Conservation (phyloP, 2,329 filamentous ascomycete genomes). For the Scedosporium minutisporum region DNA sequence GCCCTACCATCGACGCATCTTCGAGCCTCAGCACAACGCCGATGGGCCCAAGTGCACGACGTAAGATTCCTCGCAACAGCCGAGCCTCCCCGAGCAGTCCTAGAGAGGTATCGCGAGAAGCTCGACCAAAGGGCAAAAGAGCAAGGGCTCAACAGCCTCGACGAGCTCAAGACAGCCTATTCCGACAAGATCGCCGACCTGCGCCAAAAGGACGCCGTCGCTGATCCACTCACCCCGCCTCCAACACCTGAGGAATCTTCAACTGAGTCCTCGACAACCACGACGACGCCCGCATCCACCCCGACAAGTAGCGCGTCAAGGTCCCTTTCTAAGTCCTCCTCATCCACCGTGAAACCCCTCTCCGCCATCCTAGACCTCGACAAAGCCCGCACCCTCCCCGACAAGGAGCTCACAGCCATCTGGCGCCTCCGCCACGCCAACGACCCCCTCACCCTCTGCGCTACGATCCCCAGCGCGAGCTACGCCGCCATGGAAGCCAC, state of each 20-base stretch:
- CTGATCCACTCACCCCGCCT: slow-evolving; percentile 10
- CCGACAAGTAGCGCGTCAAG: slow-evolving; percentile 16
- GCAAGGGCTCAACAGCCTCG: slow-evolving; percentile 60
- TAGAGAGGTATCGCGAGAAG: slow-evolving; percentile 83
- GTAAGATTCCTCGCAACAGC: slow-evolving; percentile 83
- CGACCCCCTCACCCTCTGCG: slow-evolving; percentile 69
- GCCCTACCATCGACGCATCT: slow-evolving; percentile 1
- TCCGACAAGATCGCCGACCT: slow-evolving; percentile 70
- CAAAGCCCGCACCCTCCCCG: slow-evolving; percentile 63
- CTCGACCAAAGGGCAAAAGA: slow-evolving; percentile 71
- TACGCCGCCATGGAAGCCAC: slow-evolving; percentile 63
- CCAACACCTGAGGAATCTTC: slow-evolving; percentile 16
- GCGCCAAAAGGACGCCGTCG: slow-evolving; percentile 54
- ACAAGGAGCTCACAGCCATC: slow-evolving; percentile 73
- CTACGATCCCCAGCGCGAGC: slow-evolving; percentile 63
- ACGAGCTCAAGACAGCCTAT: slow-evolving; percentile 73
- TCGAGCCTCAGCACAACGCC: slow-evolving; percentile 44
- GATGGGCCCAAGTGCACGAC: slow-evolving; percentile 89
- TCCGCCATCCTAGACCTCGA: slow-evolving; percentile 61
- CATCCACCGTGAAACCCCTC: slow-evolving; percentile 32
- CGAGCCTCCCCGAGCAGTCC: slow-evolving; percentile 52
- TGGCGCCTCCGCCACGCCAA: slow-evolving; percentile 83
- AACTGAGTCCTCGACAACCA: slow-evolving; percentile 1
- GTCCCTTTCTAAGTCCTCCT: slow-evolving; percentile 20
- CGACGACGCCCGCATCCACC: slow-evolving; percentile 15